Conservation (phyloP, 2,329 filamentous ascomycete genomes). For the Colletotrichum sp. region DNA sequence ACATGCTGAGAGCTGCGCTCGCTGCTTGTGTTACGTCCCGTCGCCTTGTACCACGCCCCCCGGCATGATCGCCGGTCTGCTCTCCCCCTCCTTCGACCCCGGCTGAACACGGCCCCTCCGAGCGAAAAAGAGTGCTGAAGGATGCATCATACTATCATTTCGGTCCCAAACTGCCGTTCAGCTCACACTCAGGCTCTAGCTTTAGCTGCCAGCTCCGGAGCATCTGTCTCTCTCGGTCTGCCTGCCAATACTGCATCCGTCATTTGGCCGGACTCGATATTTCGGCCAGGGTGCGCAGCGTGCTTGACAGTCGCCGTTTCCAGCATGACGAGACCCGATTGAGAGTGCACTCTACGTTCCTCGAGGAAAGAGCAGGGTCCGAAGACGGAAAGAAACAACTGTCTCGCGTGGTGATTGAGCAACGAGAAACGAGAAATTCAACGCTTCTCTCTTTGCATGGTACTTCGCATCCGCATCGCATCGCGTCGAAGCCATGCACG, state of each 20-base stretch:
- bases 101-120: conserved; percentile 10
- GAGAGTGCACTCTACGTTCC: background rate
- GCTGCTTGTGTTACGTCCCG: background rate
- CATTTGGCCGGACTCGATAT: background rate
- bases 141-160: background rate
- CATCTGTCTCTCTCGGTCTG: background rate
- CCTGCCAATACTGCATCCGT: conserved; percentile 2
- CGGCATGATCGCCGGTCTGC: conserved; percentile 3
- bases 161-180: background rate
- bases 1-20: background rate
- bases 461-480: conserved; percentile 17
- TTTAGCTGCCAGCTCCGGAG: background rate
- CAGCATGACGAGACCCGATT: background rate
- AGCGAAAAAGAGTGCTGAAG: background rate
- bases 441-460: background rate
- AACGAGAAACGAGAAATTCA: background rate
- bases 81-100: background rate
- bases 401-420: background rate
- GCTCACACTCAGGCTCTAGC: background rate
- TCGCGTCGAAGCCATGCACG: background rate
- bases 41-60: background rate
- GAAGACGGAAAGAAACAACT: background rate
- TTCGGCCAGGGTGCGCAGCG: background rate
- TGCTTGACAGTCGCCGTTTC: background rate
- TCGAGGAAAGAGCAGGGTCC: background rate